These are phyloP conservation scores for Fusarium multiceps DNA, from an alignment of 2,329 filamentous ascomycete genomes.

Conservation along the genomic window DNA sequence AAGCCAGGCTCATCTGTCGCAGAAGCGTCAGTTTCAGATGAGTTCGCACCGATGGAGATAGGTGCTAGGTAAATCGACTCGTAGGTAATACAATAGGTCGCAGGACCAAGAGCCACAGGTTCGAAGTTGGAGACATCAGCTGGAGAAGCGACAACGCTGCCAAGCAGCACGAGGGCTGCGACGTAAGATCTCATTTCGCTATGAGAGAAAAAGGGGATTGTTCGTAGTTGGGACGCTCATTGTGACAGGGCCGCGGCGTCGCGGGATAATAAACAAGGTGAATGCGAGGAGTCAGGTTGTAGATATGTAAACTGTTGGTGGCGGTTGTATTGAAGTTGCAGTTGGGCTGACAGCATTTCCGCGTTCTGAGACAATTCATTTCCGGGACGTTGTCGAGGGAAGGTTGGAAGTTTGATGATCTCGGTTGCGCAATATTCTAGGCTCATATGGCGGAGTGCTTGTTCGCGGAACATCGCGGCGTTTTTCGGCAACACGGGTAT, in stretches of 20 bases:
- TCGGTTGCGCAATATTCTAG: not conserved
- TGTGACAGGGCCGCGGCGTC: no score
- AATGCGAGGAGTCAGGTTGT: not conserved
- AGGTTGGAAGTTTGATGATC: not conserved
- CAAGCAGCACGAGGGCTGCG: not conserved
- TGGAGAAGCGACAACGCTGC: not conserved
- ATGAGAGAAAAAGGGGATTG: not conserved
- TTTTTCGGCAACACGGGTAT: accelerated
- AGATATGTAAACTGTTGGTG: not conserved
- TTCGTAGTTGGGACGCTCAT: not conserved
- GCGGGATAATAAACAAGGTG: not conserved
- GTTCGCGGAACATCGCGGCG: not conserved
- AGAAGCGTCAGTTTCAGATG: not conserved
- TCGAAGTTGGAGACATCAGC: not conserved
- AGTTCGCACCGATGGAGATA: not conserved
- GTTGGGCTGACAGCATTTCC: not conserved
- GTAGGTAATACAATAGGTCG: slow-evolving; percentile 9
- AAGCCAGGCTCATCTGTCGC: no score
- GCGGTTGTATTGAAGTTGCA: not conserved
- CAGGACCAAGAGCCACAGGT: no score
- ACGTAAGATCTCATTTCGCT: not conserved
- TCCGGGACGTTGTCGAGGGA: not conserved
- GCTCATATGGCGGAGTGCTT: not conserved
- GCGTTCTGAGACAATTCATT: not conserved
- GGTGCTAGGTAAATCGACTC: not conserved